Conservation (phyloP, 1,284 basidiomycete genomes). For the Pterulicium gracile region DNA sequence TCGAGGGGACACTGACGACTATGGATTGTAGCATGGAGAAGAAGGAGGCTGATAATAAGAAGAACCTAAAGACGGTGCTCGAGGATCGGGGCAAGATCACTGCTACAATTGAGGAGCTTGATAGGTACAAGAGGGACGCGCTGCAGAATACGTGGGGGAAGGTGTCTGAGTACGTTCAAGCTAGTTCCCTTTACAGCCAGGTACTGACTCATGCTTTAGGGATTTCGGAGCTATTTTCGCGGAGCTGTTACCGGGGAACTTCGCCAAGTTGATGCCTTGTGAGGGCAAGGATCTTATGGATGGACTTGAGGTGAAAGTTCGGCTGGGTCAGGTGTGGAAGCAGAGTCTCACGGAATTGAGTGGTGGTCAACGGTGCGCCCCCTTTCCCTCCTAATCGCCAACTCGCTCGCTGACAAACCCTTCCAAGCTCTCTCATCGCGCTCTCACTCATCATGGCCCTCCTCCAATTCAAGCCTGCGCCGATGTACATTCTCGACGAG, state of each 20-base stretch:
- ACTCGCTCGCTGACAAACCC: background rate
- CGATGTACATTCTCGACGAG: constrained; percentile 99
- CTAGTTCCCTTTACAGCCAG: constrained; percentile 3
- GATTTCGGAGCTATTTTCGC: constrained; percentile 97
- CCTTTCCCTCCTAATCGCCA: constrained; percentile 3
- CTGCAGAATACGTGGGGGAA: constrained; percentile 93
- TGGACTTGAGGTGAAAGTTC: constrained; percentile 96
- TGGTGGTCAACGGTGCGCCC: constrained; percentile 83
- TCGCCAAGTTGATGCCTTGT: constrained; percentile 89
- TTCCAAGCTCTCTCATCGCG: constrained; percentile 81
- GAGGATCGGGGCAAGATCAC: constrained; percentile 97
- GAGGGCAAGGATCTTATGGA: constrained; percentile 91
- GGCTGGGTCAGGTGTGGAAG: constrained; percentile 94
- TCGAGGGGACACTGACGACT: constrained; percentile 2
- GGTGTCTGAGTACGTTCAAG: constrained; percentile 72
- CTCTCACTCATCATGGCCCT: constrained; percentile 97
- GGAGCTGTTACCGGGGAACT: constrained; percentile 93
- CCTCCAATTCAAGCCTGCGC: constrained; percentile 98
- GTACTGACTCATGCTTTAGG: constrained; percentile 27
- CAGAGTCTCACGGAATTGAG: constrained; percentile 93
- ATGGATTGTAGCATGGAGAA: constrained; percentile 74
- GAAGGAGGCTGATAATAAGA: constrained; percentile 78
- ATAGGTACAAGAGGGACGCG: constrained; percentile 90
- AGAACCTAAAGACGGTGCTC: constrained; percentile 83
- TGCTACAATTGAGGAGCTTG: constrained; percentile 87